Evolutionary conservation across 2,329 filamentous ascomycete species (phyloP), one percentile per base, ranked within the genome.

Genomic region (Whalleya microplaca): DNA sequence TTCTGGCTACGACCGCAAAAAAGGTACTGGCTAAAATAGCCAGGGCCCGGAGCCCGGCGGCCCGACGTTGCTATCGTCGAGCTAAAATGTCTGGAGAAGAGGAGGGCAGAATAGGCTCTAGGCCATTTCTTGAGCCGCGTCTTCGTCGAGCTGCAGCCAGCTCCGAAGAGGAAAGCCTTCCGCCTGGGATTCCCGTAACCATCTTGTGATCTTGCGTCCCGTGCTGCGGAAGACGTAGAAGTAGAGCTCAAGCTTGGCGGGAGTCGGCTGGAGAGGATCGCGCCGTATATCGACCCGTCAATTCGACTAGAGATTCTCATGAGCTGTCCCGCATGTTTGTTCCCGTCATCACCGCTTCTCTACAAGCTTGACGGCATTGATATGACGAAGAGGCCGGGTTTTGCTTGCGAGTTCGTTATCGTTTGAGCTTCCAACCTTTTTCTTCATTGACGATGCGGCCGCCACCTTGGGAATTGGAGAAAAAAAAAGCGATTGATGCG

Each of bases 251-350:
- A 67, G 63, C 59, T 65, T 64, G 64, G 69, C 64, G 74, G 73
- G 61, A 75, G 74, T 71, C 76, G 76, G 73, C 73, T 75, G 66
- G 76, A 75, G 69, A 81, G 74, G 72, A 83, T 78, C 71, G 81
- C 79, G 77, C 79, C 77, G 76, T 79, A 83, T 77, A 82, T 79
- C 77, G 81, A 81, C 77, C 81, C 76, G 74, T 85, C 81, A 74
- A 84, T 78, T 81, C 80, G 80, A 75, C 76, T 80, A 68, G 78
- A 75, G 75, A 80, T 75, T 81, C 80, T 85, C 83, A 86, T 86
- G 80, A 77, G 82, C 74, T 78, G 75, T 76, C 79, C 76, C 72
- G 73, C 70, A 72, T 72, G 60, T 59, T 71, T 62, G 64, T 68
- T 37, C 64, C 56, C 59, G 63, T 69, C 68, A 71, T 68, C 66